phyloP scores from a whole-genome alignment of 106 monocot species.

The Platanthera zijinensis region DNA sequence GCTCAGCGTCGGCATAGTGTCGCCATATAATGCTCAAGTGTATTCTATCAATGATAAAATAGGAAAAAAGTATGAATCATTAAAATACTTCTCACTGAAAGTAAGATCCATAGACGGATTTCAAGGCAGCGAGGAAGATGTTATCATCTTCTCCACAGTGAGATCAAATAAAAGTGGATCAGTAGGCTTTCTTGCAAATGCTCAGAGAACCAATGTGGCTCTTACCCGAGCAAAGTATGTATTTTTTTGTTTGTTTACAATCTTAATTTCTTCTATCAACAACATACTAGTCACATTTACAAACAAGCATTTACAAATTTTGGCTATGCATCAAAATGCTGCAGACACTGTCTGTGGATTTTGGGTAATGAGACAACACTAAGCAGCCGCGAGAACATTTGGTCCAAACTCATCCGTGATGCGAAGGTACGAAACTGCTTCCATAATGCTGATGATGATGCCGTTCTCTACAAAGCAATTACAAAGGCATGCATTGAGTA shows the following conservation, averaged over 20 bases:
- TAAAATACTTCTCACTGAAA: too few relatives aligned
- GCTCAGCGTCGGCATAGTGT: too few relatives aligned
- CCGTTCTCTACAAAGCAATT: slow-evolving; percentile 9
- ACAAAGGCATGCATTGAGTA: slow-evolving; percentile 7
- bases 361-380: slow-evolving; percentile 23
- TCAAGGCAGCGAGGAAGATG: too few relatives aligned
- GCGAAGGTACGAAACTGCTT: slow-evolving; percentile 23
- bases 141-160: slow-evolving; percentile 25
- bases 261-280: too few relatives aligned
- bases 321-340: neutral
- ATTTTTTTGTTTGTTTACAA: too few relatives aligned
- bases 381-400: slow-evolving; percentile 10
- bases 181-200: slow-evolving; percentile 49
- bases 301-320: neutral
- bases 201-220: slow-evolving; percentile 51
- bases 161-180: slow-evolving; percentile 33
- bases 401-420: slow-evolving; percentile 20
- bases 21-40: too few relatives aligned
- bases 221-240: slow-evolving; percentile 38
- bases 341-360: slow-evolving; percentile 31
- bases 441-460: slow-evolving; percentile 17
- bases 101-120: too few relatives aligned
- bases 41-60: too few relatives aligned
- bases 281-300: neutral
- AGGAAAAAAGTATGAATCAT: neutral